These are phyloP conservation scores for Moesziomyces antarcticus DNA, from an alignment of 1,284 basidiomycete species.

Conservation along the genomic window DNA sequence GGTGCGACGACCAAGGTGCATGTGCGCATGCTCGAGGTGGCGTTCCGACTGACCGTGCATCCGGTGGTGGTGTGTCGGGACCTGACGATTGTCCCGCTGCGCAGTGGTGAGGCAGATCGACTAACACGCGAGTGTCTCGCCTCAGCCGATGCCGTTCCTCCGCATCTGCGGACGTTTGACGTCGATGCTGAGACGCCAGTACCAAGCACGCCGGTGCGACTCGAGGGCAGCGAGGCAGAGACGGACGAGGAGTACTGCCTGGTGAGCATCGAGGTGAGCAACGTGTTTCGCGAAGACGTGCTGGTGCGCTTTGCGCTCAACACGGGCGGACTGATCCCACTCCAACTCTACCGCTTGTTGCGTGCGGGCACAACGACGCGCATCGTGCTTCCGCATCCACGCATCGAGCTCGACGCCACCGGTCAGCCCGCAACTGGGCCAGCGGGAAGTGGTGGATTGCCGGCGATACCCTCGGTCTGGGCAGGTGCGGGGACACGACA, in stretches of 20 bases:
- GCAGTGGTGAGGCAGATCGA: constrained; percentile 47
- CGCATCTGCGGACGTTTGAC: constrained; percentile 14
- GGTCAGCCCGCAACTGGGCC: constrained; percentile 69
- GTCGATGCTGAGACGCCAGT: constrained; percentile 66
- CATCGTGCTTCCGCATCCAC: constrained; percentile 67
- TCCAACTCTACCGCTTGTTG: constrained; percentile 22
- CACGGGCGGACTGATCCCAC: constrained; percentile 54
- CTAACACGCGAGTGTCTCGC: constrained; percentile 69
- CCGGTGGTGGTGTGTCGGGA: constrained; percentile 82
- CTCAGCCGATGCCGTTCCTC: constrained; percentile 19
- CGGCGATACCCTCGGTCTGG: constrained; percentile 79
- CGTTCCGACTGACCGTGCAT: constrained; percentile 89
- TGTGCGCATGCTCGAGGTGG: constrained; percentile 83
- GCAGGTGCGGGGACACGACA: constrained; percentile 75
- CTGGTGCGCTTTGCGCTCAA: constrained; percentile 80
- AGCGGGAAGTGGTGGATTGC: constrained; percentile 72
- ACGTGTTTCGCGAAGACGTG: constrained; percentile 85
- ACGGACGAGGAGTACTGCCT: constrained; percentile 75
- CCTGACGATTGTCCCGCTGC: constrained; percentile 37
- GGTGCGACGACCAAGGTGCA: constrained; percentile 74
- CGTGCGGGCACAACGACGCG: constrained; percentile 19
- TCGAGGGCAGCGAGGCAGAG: neutral
- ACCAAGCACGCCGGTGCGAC: neutral
- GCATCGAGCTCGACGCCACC: constrained; percentile 70
- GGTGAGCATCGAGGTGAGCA: constrained; percentile 85